phyloP scores from a whole-genome alignment of 768 basidiomycete species.

The Lactarius evosmus region DNA sequence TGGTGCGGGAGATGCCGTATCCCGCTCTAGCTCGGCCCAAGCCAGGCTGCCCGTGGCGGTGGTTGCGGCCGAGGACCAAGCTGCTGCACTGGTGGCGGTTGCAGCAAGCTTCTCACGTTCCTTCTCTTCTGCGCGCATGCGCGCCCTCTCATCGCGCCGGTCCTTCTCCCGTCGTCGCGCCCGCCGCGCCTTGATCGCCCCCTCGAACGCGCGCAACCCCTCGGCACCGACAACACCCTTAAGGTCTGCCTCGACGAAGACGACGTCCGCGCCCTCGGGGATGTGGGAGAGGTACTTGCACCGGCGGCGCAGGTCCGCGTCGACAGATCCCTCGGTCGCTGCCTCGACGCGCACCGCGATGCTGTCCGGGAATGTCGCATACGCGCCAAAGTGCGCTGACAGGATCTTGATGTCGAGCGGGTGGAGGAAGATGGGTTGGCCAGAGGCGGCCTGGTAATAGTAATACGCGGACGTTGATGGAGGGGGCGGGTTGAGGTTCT shows the following conservation, averaged over 20 bases:
- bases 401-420: conserved; percentile 95
- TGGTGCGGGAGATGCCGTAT: neutral
- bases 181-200: conserved; percentile 71
- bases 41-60: neutral
- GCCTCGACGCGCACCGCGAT: conserved; percentile 81
- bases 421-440: conserved; percentile 88
- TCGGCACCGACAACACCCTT: conserved; percentile 70
- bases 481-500: conserved; percentile 82
- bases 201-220: conserved; percentile 79
- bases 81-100: neutral
- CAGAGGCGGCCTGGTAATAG: conserved; percentile 93
- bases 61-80: neutral
- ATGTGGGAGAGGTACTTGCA: conserved; percentile 95
- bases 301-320: conserved; percentile 89
- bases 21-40: conserved; percentile 19
- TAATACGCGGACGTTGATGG: conserved; percentile 89
- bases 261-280: conserved; percentile 87
- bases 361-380: conserved; percentile 78
- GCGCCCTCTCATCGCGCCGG: conserved; percentile 84
- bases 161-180: conserved; percentile 76
- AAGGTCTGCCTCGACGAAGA: conserved; percentile 89
- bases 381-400: conserved; percentile 75
- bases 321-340: conserved; percentile 71
- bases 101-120: conserved; percentile 35
- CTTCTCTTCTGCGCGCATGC: conserved; percentile 68